These are phyloP conservation scores for Xylariaceae sp. DNA, from an alignment of 2,329 filamentous ascomycete species.

Conservation along the genomic window DNA sequence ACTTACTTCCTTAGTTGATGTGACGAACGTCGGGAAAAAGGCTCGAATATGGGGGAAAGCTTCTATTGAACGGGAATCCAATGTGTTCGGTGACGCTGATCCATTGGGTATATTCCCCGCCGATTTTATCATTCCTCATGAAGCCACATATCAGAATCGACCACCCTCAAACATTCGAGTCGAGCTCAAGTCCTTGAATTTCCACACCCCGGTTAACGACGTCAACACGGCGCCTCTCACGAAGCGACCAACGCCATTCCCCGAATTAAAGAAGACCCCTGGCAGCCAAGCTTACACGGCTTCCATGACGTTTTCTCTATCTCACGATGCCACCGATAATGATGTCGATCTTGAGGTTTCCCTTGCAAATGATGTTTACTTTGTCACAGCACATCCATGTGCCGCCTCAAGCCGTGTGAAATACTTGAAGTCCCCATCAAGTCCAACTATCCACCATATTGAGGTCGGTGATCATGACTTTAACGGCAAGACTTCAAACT, in stretches of 20 bases:
- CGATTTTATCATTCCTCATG: constrained; percentile 59
- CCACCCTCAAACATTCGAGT: constrained; percentile 46
- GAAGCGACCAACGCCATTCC: constrained; percentile 38
- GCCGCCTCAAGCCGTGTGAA: constrained; percentile 53
- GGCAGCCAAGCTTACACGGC: constrained; percentile 40
- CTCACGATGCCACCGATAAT: constrained; percentile 39
- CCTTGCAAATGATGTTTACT: constrained; percentile 57
- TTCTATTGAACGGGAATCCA: constrained; percentile 55
- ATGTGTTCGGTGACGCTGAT: constrained; percentile 56
- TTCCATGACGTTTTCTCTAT: constrained; percentile 40
- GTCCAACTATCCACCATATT: constrained; percentile 55
- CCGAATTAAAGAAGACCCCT: constrained; percentile 33
- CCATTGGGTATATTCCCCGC: constrained; percentile 52
- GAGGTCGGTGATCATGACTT: constrained; percentile 46
- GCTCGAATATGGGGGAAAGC: constrained; percentile 60
- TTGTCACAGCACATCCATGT: constrained; percentile 64
- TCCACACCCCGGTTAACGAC: constrained; percentile 44
- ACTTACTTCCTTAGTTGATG: constrained; percentile 41
- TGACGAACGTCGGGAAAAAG: constrained; percentile 48
- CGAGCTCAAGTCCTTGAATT: constrained; percentile 48
- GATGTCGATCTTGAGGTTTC: constrained; percentile 40
- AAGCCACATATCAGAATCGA: constrained; percentile 48
- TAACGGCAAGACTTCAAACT: constrained; percentile 43
- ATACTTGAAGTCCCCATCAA: constrained; percentile 56
- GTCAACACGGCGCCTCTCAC: constrained; percentile 43